Percentiles rank a stretch among this genome's conserved stretches.
phyloP scores from a whole-genome alignment of 23 red algal genomes.

The Chondrus crispus region DNA sequence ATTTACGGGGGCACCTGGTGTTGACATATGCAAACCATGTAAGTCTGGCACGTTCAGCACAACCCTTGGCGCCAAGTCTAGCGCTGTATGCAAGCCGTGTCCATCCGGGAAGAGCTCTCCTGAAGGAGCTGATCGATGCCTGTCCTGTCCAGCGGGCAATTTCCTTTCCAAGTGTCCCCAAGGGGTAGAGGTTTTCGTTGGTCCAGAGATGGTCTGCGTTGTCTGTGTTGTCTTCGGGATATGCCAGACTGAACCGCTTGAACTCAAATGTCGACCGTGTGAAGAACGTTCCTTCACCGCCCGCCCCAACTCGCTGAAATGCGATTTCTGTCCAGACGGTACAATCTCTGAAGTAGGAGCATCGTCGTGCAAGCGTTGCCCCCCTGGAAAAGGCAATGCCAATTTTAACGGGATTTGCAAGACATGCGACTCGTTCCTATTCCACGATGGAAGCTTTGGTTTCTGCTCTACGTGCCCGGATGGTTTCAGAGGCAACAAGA shows the following conservation, averaged over 20 bases:
- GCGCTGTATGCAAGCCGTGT: not conserved
- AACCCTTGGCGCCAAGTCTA: too few relatives aligned
- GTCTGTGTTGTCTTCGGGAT: not conserved
- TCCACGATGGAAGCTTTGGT: not conserved
- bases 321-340: not conserved
- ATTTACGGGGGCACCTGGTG: not conserved
- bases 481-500: not conserved
- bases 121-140: not conserved
- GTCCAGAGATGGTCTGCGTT: not conserved
- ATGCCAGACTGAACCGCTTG: not conserved
- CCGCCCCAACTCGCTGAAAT: not conserved
- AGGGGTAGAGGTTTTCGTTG: not conserved
- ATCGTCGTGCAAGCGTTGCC: not conserved
- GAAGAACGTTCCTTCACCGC: not conserved
- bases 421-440: not conserved
- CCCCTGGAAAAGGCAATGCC: not conserved
- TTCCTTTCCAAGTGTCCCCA: not conserved
- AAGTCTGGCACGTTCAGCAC: not conserved
- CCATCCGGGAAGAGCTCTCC: not conserved
- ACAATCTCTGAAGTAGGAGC: not conserved
- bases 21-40: not conserved
- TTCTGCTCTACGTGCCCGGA: not conserved
- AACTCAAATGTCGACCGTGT: not conserved
- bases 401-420: too few relatives aligned
- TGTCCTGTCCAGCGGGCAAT: not conserved